A percentile compares a stretch with the other conserved stretches of the same genome.
phyloP scores from a whole-genome alignment of 139 green algal species.

The Haematococcus lacustris region DNA sequence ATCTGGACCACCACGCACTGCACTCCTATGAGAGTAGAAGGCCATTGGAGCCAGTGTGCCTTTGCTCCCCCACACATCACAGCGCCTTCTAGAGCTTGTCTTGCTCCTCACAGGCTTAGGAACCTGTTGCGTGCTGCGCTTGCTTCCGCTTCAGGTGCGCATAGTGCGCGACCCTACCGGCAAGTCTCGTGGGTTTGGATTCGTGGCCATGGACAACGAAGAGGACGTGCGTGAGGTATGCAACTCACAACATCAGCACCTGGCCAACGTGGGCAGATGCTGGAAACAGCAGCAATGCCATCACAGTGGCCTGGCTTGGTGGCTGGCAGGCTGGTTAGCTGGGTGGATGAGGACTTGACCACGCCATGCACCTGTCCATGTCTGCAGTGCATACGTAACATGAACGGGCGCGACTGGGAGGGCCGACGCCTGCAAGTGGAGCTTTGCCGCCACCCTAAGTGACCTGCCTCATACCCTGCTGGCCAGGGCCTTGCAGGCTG shows the following conservation, averaged over 20 bases:
- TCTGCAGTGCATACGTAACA: slow-evolving; percentile 21
- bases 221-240: slow-evolving; percentile 33
- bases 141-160: slow-evolving; percentile 27
- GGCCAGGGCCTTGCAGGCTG: too few species aligned
- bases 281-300: neutral
- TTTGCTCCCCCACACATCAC: neutral
- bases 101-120: neutral
- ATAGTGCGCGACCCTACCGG: slow-evolving; percentile 54
- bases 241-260: too few species aligned
- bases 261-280: too few species aligned
- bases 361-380: neutral
- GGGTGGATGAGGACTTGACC: neutral
- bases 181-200: slow-evolving; percentile 52
- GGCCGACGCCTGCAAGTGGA: slow-evolving; percentile 52
- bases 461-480: too few species aligned
- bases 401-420: slow-evolving; percentile 52
- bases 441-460: slow-evolving; percentile 33
- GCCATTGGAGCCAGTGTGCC: neutral
- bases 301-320: neutral
- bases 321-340: neutral
- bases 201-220: slow-evolving; percentile 52
- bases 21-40: neutral
- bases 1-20: neutral
- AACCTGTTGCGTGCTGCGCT: neutral
- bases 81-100: neutral